Evolutionary conservation across 495 filamentous ascomycete genomes (phyloP).

Genomic region (Hyaloscypha bicolor): DNA sequence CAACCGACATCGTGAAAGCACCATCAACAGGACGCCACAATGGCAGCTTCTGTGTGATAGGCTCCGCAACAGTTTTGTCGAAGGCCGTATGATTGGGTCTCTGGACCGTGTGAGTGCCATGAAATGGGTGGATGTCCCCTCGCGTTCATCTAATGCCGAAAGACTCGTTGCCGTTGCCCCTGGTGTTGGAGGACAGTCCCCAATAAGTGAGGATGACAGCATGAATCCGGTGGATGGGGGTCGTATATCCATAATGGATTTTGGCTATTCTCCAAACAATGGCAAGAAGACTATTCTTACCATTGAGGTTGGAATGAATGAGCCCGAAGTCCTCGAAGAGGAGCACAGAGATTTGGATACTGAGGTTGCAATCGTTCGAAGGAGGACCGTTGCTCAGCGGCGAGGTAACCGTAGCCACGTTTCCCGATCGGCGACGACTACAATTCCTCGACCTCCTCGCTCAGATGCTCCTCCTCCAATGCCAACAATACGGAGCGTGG

Average conservation of each 20-base stretch:
- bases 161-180: conserved; percentile 76
- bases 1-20: conserved; percentile 19
- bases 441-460: conserved; percentile 12
- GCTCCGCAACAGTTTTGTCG: conserved; percentile 63
- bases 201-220: conserved; percentile 68
- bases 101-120: conserved; percentile 59
- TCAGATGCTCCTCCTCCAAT: conserved; percentile 23
- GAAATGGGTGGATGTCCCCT: conserved; percentile 61
- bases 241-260: conserved; percentile 76
- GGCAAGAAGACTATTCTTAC: conserved; percentile 58
- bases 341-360: conserved; percentile 76
- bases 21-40: conserved; percentile 51
- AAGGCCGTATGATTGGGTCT: conserved; percentile 57
- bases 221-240: conserved; percentile 81
- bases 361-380: conserved; percentile 79
- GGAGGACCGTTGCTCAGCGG: conserved; percentile 67
- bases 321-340: conserved; percentile 70
- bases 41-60: conserved; percentile 73
- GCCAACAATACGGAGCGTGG: conserved; percentile 15
- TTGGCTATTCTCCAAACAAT: conserved; percentile 60
- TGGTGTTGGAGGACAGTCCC: conserved; percentile 63
- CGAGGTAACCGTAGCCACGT: conserved; percentile 33
- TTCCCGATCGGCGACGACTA: conserved; percentile 21
- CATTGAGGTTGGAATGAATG: conserved; percentile 75
- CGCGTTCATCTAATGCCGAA: conserved; percentile 49